Conservation (phyloP, 2,329 filamentous ascomycete species). For the Pseudocercospora fijiensis region DNA sequence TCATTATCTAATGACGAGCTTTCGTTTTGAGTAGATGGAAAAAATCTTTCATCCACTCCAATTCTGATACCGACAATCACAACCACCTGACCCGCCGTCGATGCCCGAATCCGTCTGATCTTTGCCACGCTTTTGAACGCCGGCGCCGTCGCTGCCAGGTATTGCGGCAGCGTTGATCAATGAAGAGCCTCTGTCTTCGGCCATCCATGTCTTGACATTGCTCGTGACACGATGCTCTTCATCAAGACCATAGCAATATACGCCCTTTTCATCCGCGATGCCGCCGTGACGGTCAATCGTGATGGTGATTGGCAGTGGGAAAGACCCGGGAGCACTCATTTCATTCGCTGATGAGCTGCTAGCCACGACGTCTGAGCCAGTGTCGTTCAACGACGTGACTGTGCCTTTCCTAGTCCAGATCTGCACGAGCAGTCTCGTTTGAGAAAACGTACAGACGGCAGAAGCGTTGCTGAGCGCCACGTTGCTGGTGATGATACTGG, state of each 20-base stretch:
- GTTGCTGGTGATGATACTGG: conserved; percentile 19
- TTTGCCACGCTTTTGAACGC: conserved; percentile 8
- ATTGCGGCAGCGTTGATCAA: conserved; percentile 53
- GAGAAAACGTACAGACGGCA: conserved; percentile 53
- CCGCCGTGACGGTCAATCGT: conserved; percentile 62
- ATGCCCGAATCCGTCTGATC: conserved; percentile 46
- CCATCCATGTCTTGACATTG: conserved; percentile 48
- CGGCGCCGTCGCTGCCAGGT: conserved; percentile 37
- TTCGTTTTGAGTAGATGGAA: not conserved
- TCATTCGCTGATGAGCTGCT: conserved; percentile 45
- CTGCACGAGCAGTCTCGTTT: conserved; percentile 61
- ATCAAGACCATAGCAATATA: conserved; percentile 61
- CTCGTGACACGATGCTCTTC: conserved; percentile 46
- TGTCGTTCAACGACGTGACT: conserved; percentile 7
- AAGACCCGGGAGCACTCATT: conserved; percentile 55
- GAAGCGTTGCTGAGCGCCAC: conserved; percentile 26
- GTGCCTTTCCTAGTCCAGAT: conserved; percentile 57
- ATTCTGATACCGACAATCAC: conserved; percentile 61
- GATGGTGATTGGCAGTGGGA: conserved; percentile 62
- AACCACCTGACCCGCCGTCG: conserved; percentile 61
- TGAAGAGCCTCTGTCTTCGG: conserved; percentile 54
- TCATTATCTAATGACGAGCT: conserved; percentile 6
- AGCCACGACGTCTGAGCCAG: conserved; percentile 24
- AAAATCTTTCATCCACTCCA: conserved; percentile 36
- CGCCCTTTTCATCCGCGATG: conserved; percentile 52